These are phyloP conservation scores for Poa pratensis DNA, from an alignment of 176 grass and related monocot species.

Conservation along the genomic window DNA sequence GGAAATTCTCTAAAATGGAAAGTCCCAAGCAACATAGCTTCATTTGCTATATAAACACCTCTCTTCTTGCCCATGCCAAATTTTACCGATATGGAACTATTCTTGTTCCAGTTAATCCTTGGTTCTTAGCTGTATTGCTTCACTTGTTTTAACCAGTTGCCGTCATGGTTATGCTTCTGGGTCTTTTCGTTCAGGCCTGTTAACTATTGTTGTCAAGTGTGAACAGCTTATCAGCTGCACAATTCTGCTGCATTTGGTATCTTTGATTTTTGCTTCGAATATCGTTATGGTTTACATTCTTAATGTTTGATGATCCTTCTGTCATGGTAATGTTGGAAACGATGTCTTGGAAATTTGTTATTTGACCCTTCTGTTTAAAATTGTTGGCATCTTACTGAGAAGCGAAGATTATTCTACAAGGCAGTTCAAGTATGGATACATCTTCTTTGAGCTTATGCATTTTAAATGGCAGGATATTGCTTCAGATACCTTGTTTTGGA, in stretches of 20 bases:
- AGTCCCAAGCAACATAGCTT: background rate
- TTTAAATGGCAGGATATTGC: background rate
- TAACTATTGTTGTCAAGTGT: background rate
- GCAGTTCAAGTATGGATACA: background rate
- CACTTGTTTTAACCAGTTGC: background rate
- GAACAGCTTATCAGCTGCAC: background rate
- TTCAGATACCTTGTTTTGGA: background rate
- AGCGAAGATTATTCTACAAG: background rate
- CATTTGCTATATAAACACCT: background rate
- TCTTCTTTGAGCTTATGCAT: background rate
- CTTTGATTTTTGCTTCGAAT: background rate
- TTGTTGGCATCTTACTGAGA: background rate
- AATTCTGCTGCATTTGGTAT: background rate
- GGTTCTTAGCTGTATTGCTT: background rate
- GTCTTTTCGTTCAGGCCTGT: background rate
- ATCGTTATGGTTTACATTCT: conserved; percentile 2
- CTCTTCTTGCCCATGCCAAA: background rate
- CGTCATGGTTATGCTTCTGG: background rate
- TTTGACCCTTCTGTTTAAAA: background rate
- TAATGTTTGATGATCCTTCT: background rate
- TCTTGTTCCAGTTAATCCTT: background rate
- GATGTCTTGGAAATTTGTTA: background rate
- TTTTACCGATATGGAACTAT: background rate
- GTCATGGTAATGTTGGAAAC: background rate
- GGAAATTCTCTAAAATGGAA: background rate